phyloP scores from a whole-genome alignment of 2,329 filamentous ascomycete species.

The Epichloe sylvatica region DNA sequence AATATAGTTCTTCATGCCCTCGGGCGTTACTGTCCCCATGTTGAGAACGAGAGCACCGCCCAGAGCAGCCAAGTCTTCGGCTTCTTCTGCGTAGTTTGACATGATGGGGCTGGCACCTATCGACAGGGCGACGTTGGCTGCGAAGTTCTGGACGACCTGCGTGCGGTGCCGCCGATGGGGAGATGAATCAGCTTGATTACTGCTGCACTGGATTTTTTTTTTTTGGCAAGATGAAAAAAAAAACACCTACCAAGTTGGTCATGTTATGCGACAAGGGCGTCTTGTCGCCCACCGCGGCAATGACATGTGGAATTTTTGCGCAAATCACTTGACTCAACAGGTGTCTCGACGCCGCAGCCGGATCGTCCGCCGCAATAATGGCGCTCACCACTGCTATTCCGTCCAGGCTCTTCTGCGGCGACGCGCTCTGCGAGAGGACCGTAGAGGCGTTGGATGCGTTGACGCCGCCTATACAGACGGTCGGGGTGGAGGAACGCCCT shows the following conservation, averaged over 20 bases:
- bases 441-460: slow-evolving; percentile 61
- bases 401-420: slow-evolving; percentile 47
- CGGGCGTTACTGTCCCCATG: slow-evolving; percentile 81
- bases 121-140: slow-evolving; percentile 76
- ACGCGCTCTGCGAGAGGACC: slow-evolving; percentile 52
- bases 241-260: slow-evolving; percentile 59
- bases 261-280: slow-evolving; percentile 86
- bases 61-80: slow-evolving; percentile 61
- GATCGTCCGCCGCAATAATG: slow-evolving; percentile 60
- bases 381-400: slow-evolving; percentile 85
- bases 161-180: no score
- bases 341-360: slow-evolving; percentile 45
- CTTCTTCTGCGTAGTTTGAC: slow-evolving; percentile 77
- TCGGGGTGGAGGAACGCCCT: slow-evolving; percentile 33
- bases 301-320: slow-evolving; percentile 35
- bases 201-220: no score
- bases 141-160: slow-evolving; percentile 77
- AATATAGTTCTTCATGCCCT: slow-evolving; percentile 56
- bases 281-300: slow-evolving; percentile 45
- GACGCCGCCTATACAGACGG: slow-evolving; percentile 83
- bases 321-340: slow-evolving; percentile 36
- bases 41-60: slow-evolving; percentile 77
- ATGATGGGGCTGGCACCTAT: slow-evolving; percentile 87
- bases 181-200: no score
- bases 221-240: no score